These are phyloP conservation scores for Neurospora pannonica DNA, from an alignment of 495 filamentous ascomycete species.

Conservation along the genomic window DNA sequence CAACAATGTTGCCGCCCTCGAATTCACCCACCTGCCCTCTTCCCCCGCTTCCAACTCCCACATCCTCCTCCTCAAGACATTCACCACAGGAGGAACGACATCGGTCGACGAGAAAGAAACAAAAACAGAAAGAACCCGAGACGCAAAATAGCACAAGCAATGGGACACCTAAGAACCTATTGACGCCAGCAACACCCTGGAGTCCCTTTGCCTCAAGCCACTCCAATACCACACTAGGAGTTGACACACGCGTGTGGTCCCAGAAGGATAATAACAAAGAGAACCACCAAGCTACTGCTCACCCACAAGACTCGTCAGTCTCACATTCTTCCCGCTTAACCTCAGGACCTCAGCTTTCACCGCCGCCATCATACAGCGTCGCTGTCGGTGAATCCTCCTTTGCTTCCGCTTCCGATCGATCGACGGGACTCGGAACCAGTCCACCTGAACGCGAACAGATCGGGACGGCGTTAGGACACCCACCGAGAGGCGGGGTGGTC, in stretches of 20 bases:
- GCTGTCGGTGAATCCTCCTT: not conserved
- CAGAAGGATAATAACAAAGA: not conserved
- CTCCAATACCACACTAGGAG: not conserved
- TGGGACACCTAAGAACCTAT: not conserved
- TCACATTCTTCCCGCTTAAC: not conserved
- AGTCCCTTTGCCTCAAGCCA: not conserved
- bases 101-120: not conserved
- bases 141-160: not conserved
- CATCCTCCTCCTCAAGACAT: not conserved
- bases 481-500: not conserved
- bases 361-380: not conserved
- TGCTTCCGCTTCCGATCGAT: conserved; percentile 1
- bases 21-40: not conserved
- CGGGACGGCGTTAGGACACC: not conserved
- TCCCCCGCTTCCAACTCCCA: not conserved
- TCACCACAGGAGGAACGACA: not conserved
- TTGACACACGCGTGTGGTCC: conserved; percentile 5
- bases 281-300: not conserved
- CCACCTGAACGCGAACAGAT: not conserved
- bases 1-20: not conserved
- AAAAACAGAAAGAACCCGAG: not conserved
- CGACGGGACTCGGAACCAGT: not conserved
- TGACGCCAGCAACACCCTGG: not conserved
- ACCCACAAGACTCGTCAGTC: not conserved
- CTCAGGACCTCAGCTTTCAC: not conserved